Conservation (phyloP, 495 filamentous ascomycete species). For the Evernia prunastri region DNA sequence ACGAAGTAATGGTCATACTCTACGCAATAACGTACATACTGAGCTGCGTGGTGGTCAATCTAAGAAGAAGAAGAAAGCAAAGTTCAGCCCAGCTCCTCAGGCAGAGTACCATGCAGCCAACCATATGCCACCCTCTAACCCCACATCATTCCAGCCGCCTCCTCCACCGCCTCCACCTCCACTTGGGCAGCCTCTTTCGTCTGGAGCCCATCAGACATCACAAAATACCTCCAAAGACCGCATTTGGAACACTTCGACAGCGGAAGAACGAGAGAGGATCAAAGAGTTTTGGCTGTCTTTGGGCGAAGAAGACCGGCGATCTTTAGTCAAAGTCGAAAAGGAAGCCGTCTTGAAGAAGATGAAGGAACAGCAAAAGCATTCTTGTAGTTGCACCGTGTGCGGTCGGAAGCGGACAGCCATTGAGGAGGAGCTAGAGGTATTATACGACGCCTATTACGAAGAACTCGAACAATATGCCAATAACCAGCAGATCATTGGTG, state of each 20-base stretch:
- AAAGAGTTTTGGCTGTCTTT: constrained; percentile 98
- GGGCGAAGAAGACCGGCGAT: constrained; percentile 86
- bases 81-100: constrained; percentile 35
- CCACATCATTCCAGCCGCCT: constrained; percentile 30
- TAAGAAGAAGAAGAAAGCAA: constrained; percentile 48
- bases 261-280: constrained; percentile 92
- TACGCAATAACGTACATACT: constrained; percentile 21
- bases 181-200: constrained; percentile 30
- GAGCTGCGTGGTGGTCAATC: constrained; percentile 31
- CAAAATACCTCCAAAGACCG: constrained; percentile 55
- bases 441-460: constrained; percentile 98
- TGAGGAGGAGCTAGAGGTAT: constrained; percentile 95
- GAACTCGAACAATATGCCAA: constrained; percentile 97
- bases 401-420: constrained; percentile 95
- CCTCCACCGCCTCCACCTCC: constrained; percentile 39
- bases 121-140: constrained; percentile 25
- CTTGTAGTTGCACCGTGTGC: constrained; percentile 95
- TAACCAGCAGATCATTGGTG: constrained; percentile 59
- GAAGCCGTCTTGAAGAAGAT: constrained; percentile 97
- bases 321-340: constrained; percentile 95
- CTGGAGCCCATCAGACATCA: constrained; percentile 29
- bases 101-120: constrained; percentile 17
- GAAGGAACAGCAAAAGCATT: constrained; percentile 99
- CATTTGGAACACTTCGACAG: constrained; percentile 94
- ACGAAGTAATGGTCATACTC: constrained; percentile 27